A percentile compares a stretch with the other conserved stretches of the same genome.
These are phyloP conservation scores for Botryotinia convoluta DNA, from an alignment of 2,329 filamentous ascomycete species.

Conservation along the genomic window DNA sequence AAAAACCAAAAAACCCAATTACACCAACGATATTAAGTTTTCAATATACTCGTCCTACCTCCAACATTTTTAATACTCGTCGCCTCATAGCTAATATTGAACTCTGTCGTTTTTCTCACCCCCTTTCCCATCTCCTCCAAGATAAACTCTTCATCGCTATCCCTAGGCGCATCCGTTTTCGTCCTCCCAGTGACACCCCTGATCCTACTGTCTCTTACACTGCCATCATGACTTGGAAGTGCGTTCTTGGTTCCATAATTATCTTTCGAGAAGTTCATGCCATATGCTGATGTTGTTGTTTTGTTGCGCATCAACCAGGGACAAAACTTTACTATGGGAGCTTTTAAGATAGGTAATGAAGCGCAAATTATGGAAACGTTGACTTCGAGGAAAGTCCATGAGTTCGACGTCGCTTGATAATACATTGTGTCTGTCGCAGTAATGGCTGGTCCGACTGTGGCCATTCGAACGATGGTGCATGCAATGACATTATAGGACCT, in stretches of 20 bases:
- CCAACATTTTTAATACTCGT: neutral
- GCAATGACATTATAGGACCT: neutral
- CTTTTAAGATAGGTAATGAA: slow-evolving; percentile 37
- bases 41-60: neutral
- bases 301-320: slow-evolving; percentile 11
- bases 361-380: slow-evolving; percentile 42
- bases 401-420: slow-evolving; percentile 42
- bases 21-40: neutral
- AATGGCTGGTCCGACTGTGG: neutral
- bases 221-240: neutral
- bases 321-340: neutral
- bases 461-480: neutral
- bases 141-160: neutral
- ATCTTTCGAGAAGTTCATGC: neutral
- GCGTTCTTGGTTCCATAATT: neutral
- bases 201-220: neutral
- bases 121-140: neutral
- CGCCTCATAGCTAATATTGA: neutral
- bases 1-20: neutral
- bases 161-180: neutral
- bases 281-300: neutral
- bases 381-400: slow-evolving; percentile 38
- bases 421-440: slow-evolving; percentile 35
- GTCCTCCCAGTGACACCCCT: neutral
- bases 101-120: neutral